Percentiles rank a stretch among this genome's conserved stretches.
phyloP scores from a whole-genome alignment of 495 filamentous ascomycete species.

The Neurospora sp. region DNA sequence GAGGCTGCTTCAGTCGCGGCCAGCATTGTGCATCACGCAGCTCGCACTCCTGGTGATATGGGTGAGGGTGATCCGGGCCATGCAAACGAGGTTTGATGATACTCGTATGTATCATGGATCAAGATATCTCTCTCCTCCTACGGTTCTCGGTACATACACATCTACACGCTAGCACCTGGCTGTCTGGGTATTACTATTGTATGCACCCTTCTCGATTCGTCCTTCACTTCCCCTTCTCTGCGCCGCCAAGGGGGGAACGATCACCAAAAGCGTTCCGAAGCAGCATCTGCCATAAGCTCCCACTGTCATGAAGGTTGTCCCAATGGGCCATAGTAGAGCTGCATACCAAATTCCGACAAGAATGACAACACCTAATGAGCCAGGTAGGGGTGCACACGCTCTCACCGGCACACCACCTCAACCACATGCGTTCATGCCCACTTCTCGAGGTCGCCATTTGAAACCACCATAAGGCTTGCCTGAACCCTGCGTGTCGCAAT shows the following conservation, averaged over 20 bases:
- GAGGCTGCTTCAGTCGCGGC: neutral
- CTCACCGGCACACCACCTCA: neutral
- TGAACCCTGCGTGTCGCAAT: conserved; percentile 10
- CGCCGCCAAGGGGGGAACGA: neutral
- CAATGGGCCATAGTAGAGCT: too few species aligned
- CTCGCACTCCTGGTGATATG: neutral
- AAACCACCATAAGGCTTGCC: conserved; percentile 10
- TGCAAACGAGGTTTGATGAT: neutral
- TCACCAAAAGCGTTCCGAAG: too few species aligned
- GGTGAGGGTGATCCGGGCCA: neutral
- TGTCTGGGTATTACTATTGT: neutral
- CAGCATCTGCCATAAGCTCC: too few species aligned
- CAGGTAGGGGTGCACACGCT: too few species aligned
- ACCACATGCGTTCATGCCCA: neutral
- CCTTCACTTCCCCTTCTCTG: neutral
- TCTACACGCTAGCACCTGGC: neutral
- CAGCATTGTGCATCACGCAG: neutral
- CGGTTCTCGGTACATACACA: neutral
- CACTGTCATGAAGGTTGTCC: too few species aligned
- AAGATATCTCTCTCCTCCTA: neutral
- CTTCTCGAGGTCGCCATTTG: neutral
- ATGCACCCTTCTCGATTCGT: neutral
- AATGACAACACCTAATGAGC: too few species aligned
- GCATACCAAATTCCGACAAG: too few species aligned
- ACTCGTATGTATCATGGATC: neutral